Base-by-base conservation (phyloP, 169 alveolate genomes). In the Eimeria necatrix region DNA sequence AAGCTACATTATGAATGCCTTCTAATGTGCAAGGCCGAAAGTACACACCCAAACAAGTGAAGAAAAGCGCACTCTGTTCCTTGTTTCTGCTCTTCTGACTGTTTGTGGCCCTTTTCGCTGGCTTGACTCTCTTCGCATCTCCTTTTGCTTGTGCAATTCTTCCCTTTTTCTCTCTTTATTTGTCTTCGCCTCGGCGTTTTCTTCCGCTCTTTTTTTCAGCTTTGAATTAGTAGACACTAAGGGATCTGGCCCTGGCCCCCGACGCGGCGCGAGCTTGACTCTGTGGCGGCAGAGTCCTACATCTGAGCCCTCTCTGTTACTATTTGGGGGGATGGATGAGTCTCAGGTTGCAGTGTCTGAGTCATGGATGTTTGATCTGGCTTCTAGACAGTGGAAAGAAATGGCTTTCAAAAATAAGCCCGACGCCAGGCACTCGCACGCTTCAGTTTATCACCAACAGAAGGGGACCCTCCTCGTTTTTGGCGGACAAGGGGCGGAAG, bases 281-380 rank as follows among this genome's bases (percentile, higher is more conserved):
- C 22, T 56, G 20, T 56, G 68, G 68, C 12, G 68, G 53, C n/a
- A 10, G 18, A 10, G 20, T 18, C 12, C n/a, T 18, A 10, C 24
- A 10, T 10, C n/a, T 10, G 83, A 26, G 52, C 4, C 49, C 12
- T 52, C 91, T 48, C 88, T 83, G n/a, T 20, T 41, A 10, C 32
- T 91, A 46, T 91, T 78, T 46, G 95, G 95, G 24, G 95, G 95
- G 5, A 26, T 26, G 0, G 83, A 91, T 6, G 71, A 73, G 10
- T 12, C 14, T 4, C n/a, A 56, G 49, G 53, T 48, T 56, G 26
- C 49, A 26, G 56, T 24, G 5, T 68, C 78, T 46, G 53, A 91
- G 71, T 14, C 95, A 52, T 91, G 95, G 95, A 60, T 24, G n/a
- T 91, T 91, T 46, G 83, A 91, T 53, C 14, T 68, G 70, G 20